A percentile compares a stretch with the other conserved stretches of the same genome.
These are phyloP conservation scores for Thalia dealbata DNA, from an alignment of 176 grass and related monocot genomes.

Conservation along the genomic window DNA sequence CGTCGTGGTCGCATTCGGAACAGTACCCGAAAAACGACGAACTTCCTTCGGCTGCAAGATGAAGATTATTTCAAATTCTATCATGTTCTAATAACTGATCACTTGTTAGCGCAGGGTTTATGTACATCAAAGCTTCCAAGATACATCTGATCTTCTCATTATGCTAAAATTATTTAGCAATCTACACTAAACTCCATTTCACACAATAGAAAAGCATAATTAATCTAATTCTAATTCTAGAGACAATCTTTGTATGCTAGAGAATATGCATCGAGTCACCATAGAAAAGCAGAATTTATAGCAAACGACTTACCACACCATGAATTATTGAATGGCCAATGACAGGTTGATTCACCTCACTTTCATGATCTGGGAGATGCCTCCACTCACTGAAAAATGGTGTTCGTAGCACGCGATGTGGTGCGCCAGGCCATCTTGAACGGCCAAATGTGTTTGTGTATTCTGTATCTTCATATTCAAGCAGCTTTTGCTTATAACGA, in stretches of 20 bases:
- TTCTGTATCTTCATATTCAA: conserved; percentile 47
- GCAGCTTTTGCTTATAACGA: conserved; percentile 68
- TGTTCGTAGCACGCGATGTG: conserved; percentile 66
- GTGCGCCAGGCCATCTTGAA: conserved; percentile 85
- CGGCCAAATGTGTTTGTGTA: conserved; percentile 70
- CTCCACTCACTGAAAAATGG: conserved; percentile 55
- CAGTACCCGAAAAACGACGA: conserved; percentile 48
- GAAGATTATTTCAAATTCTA: background rate
- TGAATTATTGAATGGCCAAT: conserved; percentile 79
- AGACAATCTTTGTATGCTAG: too few relatives aligned
- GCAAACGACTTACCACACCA: conserved; percentile 48
- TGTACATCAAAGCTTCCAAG: background rate
- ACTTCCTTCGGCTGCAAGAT: conserved; percentile 54
- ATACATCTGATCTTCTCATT: too few relatives aligned
- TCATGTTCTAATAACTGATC: background rate
- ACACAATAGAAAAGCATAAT: too few relatives aligned
- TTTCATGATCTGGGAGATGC: conserved; percentile 64
- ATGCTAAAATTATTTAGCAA: too few relatives aligned
- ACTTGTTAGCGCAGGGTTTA: too few relatives aligned
- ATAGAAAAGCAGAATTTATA: background rate
- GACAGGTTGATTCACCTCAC: conserved; percentile 57
- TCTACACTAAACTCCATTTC: too few relatives aligned
- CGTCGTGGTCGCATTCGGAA: conserved; percentile 69
- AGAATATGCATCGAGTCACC: too few relatives aligned
- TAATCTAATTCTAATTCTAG: too few relatives aligned